Base-by-base conservation (phyloP, 257 asterid species). In the Striga asiatica region DNA sequence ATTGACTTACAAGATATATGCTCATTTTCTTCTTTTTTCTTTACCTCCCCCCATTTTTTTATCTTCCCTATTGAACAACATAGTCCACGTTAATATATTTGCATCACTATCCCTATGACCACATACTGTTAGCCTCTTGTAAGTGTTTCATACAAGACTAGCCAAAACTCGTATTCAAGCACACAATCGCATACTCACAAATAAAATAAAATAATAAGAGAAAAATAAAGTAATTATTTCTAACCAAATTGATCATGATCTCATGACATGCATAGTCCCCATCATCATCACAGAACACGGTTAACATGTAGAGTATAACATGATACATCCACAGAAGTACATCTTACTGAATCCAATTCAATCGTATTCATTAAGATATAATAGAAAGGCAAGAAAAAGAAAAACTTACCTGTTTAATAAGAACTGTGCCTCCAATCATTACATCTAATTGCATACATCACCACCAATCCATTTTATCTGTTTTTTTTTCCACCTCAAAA, bases 361-460 rank as follows among this genome's bases (percentile, higher is more conserved):
- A n/a, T n/a, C 32, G 3, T 7, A 2, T 27, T 27, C 7, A 16
- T 18, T 9, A 43, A 17, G 25, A 8, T 14, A 43, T 17, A 43
- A 43, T 43, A 2, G n/a, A n/a, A n/a, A n/a, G n/a, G n/a, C n/a
- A n/a, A n/a, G n/a, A n/a, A n/a, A 18, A 43, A 65, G 56, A 43
- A 49, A 56, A 57, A 58, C 57, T 55, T 50, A 64, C 50, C 54
- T 16, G 32, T 38, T 49, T 37, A 64, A 54, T 50, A 42, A 58
- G 57, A 69, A 64, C n/a, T n/a, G n/a, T 29, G 43, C 48, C 71
- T 49, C 62, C 65, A 71, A 74, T 70, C 73, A 68, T 55, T 66
- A 43, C 56, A 55, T 53, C 25, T 60, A 17, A 64, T n/a, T 61
- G 75, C 75, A 61, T 63, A 54, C 81, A 73, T 75, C 74, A 57